Evolutionary conservation across 1,284 basidiomycete genomes (phyloP), one percentile per base, ranked within the genome.

Genomic region (Tilletiopsis washingtonensis): DNA sequence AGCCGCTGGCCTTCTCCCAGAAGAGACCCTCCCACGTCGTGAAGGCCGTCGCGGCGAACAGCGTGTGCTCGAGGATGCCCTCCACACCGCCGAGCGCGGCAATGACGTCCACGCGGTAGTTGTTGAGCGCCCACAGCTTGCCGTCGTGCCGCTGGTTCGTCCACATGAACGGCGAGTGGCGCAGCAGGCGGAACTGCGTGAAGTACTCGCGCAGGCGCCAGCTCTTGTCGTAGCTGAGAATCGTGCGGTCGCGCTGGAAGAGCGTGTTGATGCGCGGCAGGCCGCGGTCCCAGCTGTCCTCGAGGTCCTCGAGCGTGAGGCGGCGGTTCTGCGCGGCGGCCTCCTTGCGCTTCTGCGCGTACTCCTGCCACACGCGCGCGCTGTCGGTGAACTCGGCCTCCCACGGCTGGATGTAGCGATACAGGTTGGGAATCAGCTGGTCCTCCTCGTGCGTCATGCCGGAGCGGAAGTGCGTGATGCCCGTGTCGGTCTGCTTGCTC

Each of bases 271-370:
- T 96, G 67, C 90, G 84, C 49, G 94, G 93, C 71, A 98, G 93
- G 78, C 93, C 93, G 62, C 93, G 87, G 76, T 97, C 90, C 89
- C 90, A 96, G 68, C 86, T 90, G 71, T 96, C 91, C 74, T 96
- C 91, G 20, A 96, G 79, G 78, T 96, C 91, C 73, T 97, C 91
- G n/a, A 96, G 79, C 1, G 91, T 97, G 42, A 97, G 87, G 69
- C 94, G 84, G 52, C 93, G 85, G 75, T 98, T 97, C 74, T 96
- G 89, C 2, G 93, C 91, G 59, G 91, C 93, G 19, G 93, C 94
- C 74, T 99, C 94, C 76, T 97, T 97, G 60, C 94, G 80, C 81
- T 98, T 99, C 88, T 96, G 88, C 0, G 94, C 94, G 74, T 99
- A 98, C 76, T 99, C 94, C 2, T 88, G 89, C 94, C 94, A 99